These are phyloP conservation scores for Solanum tarijense DNA, from an alignment of 257 asterid genomes.

Conservation along the genomic window DNA sequence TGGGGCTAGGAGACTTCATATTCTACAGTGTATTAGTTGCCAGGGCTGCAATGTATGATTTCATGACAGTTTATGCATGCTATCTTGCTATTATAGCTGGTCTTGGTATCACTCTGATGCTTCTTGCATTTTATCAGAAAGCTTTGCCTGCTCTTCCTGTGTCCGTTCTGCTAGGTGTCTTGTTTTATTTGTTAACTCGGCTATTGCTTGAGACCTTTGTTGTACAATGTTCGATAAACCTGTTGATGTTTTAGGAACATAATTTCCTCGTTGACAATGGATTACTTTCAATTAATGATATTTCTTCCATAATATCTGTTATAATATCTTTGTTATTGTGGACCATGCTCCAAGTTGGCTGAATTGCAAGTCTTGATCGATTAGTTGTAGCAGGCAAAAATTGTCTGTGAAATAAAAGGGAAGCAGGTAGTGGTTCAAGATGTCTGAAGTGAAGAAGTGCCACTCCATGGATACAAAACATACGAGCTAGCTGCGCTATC, in stretches of 20 bases:
- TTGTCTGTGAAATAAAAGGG: background rate
- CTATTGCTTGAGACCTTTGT: constrained; percentile 72
- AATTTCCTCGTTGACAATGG: background rate
- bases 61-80: constrained; percentile 93
- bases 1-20: constrained; percentile 89
- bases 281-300: background rate
- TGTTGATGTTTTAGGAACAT: constrained; percentile 69
- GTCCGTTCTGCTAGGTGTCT: constrained; percentile 74
- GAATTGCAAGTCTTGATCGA: background rate
- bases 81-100: constrained; percentile 95
- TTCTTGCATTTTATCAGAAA: constrained; percentile 79
- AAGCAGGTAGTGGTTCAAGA: background rate
- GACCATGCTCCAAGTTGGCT: background rate
- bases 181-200: constrained; percentile 74
- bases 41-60: constrained; percentile 94
- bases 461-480: background rate
- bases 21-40: constrained; percentile 93
- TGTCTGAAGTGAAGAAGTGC: background rate
- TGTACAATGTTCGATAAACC: constrained; percentile 74
- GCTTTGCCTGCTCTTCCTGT: constrained; percentile 98
- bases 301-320: background rate
- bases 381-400: background rate
- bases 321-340: background rate
- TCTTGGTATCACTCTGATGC: constrained; percentile 74
- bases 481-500: background rate